Percentiles rank a stretch among this genome's conserved stretches.
phyloP scores from a whole-genome alignment of 2,329 filamentous ascomycete genomes.

The Ramichloridium luteum region DNA sequence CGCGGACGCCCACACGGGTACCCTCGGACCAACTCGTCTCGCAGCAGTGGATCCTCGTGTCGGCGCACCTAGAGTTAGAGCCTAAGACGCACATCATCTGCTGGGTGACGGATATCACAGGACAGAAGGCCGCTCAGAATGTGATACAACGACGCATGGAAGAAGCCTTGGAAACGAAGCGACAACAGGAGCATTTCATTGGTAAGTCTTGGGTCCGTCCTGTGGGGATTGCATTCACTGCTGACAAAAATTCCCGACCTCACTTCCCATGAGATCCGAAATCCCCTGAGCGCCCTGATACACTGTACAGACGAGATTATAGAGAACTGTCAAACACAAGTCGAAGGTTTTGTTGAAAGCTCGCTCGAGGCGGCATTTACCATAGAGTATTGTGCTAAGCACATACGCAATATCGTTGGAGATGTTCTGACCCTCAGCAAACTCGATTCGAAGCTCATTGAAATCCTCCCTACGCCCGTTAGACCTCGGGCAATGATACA shows the following conservation, averaged over 20 bases:
- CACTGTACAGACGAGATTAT: slow-evolving; percentile 32
- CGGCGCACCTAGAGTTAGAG: slow-evolving; percentile 9
- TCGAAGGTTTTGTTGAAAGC: slow-evolving; percentile 5
- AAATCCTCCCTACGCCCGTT: slow-evolving; percentile 26
- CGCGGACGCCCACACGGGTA: slow-evolving; percentile 6
- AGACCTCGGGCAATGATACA: slow-evolving; percentile 23
- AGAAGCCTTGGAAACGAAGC: slow-evolving; percentile 28
- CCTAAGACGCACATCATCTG: slow-evolving; percentile 10
- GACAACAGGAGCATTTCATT: slow-evolving; percentile 29
- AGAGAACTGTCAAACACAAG: slow-evolving; percentile 5
- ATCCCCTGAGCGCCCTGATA: slow-evolving; percentile 32
- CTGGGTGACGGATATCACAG: slow-evolving; percentile 32
- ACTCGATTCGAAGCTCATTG: slow-evolving; percentile 21
- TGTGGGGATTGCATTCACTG: too few species aligned
- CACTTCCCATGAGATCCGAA: slow-evolving; percentile 31
- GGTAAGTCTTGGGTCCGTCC: background rate
- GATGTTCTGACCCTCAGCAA: slow-evolving; percentile 35
- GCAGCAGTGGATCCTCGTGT: slow-evolving; percentile 12
- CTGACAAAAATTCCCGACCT: too few species aligned
- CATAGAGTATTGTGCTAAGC: slow-evolving; percentile 21
- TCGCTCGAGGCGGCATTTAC: slow-evolving; percentile 19
- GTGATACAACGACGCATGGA: slow-evolving; percentile 27
- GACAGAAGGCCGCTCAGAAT: slow-evolving; percentile 33
- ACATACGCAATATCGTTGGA: slow-evolving; percentile 31
- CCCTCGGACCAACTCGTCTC: slow-evolving; percentile 5